Evolutionary conservation across 1,284 basidiomycete species (phyloP).

Genomic region (Cryptococcus sp.): DNA sequence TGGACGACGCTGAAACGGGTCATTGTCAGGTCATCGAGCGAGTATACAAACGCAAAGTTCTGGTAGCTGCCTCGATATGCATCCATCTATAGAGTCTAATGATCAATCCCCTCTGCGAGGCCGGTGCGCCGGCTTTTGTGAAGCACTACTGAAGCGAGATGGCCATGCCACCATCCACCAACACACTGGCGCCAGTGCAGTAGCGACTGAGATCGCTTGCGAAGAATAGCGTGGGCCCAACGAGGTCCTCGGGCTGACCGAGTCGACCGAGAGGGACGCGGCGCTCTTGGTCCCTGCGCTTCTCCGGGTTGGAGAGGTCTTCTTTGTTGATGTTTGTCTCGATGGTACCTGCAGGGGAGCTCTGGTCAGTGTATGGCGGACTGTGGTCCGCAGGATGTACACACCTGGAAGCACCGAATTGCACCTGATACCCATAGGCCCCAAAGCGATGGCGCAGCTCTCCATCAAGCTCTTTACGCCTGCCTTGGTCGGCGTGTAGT

Average conservation of each 20-base stretch:
- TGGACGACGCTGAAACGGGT: too few relatives aligned
- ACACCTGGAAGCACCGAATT: conserved; percentile 52
- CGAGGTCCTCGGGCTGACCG: conserved; percentile 71
- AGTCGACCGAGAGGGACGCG: conserved; percentile 67
- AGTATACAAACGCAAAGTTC: too few relatives aligned
- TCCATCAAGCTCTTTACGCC: conserved; percentile 78
- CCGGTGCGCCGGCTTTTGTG: too few relatives aligned
- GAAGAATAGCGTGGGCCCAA: conserved; percentile 71
- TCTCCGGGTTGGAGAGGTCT: conserved; percentile 62
- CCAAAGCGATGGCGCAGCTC: conserved; percentile 71
- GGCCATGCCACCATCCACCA: conserved; percentile 74
- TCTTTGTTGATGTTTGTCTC: conserved; percentile 72
- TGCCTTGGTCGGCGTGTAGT: conserved; percentile 79
- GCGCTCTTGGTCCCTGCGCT: conserved; percentile 64
- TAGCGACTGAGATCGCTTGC: conserved; percentile 71
- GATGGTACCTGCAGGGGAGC: conserved; percentile 60
- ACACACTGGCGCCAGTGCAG: conserved; percentile 50
- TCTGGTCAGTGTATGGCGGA: background rate
- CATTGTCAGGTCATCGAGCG: too few relatives aligned
- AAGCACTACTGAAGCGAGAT: conserved; percentile 65
- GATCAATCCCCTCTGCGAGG: too few relatives aligned
- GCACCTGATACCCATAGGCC: conserved; percentile 70
- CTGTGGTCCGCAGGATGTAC: conserved; percentile 2
- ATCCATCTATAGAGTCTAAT: too few relatives aligned
- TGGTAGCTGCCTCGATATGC: too few relatives aligned